Conservation (phyloP, 2,329 filamentous ascomycete genomes). For the Trichophyton schoenleinii region DNA sequence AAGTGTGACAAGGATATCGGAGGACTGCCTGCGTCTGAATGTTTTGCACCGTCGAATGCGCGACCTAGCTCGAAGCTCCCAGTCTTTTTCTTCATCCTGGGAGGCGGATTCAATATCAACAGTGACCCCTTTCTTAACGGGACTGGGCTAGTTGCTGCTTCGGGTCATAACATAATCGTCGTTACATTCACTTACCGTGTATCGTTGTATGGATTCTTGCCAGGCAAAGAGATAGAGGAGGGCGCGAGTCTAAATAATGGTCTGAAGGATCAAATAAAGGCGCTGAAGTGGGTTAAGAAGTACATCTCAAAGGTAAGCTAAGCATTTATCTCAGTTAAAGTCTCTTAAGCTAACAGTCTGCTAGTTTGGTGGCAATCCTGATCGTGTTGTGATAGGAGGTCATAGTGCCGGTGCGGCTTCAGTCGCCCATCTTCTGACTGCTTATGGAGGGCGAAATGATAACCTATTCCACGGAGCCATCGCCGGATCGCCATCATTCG, state of each 20-base stretch:
- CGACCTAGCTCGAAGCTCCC: constrained; percentile 41
- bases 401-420: constrained; percentile 54
- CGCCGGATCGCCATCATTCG: constrained; percentile 44
- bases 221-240: constrained; percentile 41
- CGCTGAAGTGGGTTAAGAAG: constrained; percentile 55
- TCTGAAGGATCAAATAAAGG: constrained; percentile 56
- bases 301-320: constrained; percentile 42
- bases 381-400: constrained; percentile 56
- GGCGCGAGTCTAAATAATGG: constrained; percentile 53
- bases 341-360: constrained; percentile 6
- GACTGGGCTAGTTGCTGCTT: constrained; percentile 47
- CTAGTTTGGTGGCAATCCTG: constrained; percentile 56
- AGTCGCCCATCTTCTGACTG: constrained; percentile 51
- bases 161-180: constrained; percentile 50
- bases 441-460: constrained; percentile 37
- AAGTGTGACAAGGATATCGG: constrained; percentile 39
- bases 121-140: constrained; percentile 50
- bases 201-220: constrained; percentile 60
- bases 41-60: constrained; percentile 26
- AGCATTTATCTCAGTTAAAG: not conserved
- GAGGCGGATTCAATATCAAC: constrained; percentile 49
- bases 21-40: constrained; percentile 34
- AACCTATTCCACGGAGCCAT: constrained; percentile 42
- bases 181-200: constrained; percentile 68
- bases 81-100: constrained; percentile 51